Conservation (phyloP, 805 yeast genomes). For the Millerozyma miso region DNA sequence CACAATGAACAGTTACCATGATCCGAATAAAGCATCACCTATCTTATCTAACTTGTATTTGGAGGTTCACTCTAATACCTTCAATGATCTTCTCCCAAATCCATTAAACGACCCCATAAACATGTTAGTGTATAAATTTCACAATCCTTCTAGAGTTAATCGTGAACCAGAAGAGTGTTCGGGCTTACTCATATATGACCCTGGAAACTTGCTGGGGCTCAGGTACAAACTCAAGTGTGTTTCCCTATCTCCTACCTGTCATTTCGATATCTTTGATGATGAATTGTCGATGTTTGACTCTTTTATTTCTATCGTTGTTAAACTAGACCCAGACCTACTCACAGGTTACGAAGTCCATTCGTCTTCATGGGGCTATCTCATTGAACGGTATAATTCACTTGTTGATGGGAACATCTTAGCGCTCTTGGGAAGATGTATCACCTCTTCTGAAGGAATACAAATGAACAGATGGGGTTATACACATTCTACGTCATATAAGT, state of each 20-base stretch:
- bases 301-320: constrained; percentile 51
- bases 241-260: background rate
- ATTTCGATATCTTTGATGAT: constrained; percentile 28
- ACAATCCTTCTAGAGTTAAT: constrained; percentile 12
- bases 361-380: constrained; percentile 84
- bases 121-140: constrained; percentile 62
- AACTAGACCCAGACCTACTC: constrained; percentile 81
- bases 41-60: constrained; percentile 55
- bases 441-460: constrained; percentile 45
- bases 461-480: constrained; percentile 79
- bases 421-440: constrained; percentile 56
- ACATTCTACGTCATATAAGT: constrained; percentile 63
- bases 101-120: constrained; percentile 57
- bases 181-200: constrained; percentile 17
- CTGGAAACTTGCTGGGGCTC: constrained; percentile 10
- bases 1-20: background rate
- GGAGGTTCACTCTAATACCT: constrained; percentile 64
- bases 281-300: constrained; percentile 59
- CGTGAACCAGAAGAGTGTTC: background rate
- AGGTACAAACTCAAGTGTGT: background rate
- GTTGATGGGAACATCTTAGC: constrained; percentile 52
- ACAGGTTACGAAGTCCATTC: constrained; percentile 81
- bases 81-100: constrained; percentile 54
- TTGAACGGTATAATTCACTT: constrained; percentile 52
- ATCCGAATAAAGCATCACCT: constrained; percentile 23